Percentiles rank a stretch among this genome's conserved stretches.
Conservation (phyloP, 495 filamentous ascomycete species). For the Pyrenula massariospora region DNA sequence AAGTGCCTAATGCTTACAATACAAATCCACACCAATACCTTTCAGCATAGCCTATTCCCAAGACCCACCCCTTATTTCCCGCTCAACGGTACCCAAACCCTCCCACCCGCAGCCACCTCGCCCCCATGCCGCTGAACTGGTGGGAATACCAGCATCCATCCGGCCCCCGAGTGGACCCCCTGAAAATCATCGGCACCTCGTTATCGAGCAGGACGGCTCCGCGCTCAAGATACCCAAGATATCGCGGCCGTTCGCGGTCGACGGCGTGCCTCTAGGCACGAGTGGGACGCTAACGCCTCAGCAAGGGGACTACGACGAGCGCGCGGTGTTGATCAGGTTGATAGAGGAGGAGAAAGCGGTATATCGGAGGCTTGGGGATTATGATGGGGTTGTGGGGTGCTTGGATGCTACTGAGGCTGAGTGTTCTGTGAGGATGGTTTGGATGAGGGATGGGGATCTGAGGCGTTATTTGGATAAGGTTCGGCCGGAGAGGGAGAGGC, state of each 20-base stretch:
- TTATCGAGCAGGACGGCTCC: neutral
- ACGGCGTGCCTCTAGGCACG: neutral
- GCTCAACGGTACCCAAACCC: too few species aligned
- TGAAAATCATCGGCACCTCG: too few species aligned
- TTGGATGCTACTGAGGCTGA: neutral
- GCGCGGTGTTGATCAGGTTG: neutral
- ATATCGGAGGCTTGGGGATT: neutral
- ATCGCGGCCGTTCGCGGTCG: neutral
- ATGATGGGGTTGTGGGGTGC: neutral
- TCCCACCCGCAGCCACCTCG: too few species aligned
- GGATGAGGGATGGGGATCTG: slow-evolving; percentile 18
- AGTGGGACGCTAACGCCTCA: neutral
- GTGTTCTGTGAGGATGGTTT: slow-evolving; percentile 7
- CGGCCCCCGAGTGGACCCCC: too few species aligned
- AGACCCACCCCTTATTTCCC: too few species aligned
- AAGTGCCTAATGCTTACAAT: too few species aligned
- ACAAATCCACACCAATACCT: too few species aligned
- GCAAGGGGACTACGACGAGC: neutral
- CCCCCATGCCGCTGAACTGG: too few species aligned
- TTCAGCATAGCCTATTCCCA: too few species aligned
- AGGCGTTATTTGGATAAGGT: slow-evolving; percentile 10
- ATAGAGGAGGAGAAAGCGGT: neutral
- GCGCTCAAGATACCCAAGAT: neutral
- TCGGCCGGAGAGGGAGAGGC: slow-evolving; percentile 8
- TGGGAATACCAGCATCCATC: too few species aligned